phyloP scores from a whole-genome alignment of 2,329 filamentous ascomycete genomes.

The Phaeosphaeriaceae sp. region DNA sequence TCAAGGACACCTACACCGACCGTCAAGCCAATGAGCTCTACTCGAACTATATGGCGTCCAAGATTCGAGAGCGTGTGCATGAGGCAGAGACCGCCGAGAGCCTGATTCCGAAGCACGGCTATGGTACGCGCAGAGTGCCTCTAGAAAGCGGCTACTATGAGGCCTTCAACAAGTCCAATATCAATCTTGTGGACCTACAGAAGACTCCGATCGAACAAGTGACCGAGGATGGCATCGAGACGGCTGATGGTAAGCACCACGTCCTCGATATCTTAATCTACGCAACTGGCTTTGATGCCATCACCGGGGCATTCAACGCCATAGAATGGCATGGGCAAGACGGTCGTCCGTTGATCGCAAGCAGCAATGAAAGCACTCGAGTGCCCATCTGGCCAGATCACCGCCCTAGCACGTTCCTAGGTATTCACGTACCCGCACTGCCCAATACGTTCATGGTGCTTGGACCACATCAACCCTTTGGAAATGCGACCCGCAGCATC shows the following conservation, averaged over 20 bases:
- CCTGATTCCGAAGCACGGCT: constrained; percentile 50
- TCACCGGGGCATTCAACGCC: constrained; percentile 1
- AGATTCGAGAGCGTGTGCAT: constrained; percentile 41
- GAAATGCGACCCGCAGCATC: constrained; percentile 52
- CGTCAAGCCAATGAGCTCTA: constrained; percentile 47
- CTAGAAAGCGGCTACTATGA: constrained; percentile 53
- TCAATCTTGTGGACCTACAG: constrained; percentile 50
- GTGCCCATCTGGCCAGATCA: constrained; percentile 30
- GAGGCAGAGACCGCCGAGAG: constrained; percentile 55
- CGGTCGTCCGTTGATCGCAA: constrained; percentile 26
- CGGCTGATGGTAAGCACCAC: constrained; percentile 39
- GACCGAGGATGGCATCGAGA: constrained; percentile 47
- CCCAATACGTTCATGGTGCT: constrained; percentile 51
- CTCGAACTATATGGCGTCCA: constrained; percentile 48
- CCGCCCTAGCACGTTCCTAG: constrained; percentile 30
- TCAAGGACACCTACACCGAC: constrained; percentile 32
- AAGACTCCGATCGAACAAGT: constrained; percentile 45
- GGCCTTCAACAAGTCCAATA: constrained; percentile 46
- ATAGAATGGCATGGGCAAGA: constrained; percentile 29
- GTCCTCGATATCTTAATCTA: constrained; percentile 50
- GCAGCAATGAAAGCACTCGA: constrained; percentile 18
- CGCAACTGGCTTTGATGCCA: constrained; percentile 56
- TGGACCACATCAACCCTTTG: constrained; percentile 54
- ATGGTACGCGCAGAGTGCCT: constrained; percentile 46
- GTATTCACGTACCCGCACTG: constrained; percentile 30